phyloP scores from a whole-genome alignment of 2,329 filamentous ascomycete species.

The Xylariaceae sp. region DNA sequence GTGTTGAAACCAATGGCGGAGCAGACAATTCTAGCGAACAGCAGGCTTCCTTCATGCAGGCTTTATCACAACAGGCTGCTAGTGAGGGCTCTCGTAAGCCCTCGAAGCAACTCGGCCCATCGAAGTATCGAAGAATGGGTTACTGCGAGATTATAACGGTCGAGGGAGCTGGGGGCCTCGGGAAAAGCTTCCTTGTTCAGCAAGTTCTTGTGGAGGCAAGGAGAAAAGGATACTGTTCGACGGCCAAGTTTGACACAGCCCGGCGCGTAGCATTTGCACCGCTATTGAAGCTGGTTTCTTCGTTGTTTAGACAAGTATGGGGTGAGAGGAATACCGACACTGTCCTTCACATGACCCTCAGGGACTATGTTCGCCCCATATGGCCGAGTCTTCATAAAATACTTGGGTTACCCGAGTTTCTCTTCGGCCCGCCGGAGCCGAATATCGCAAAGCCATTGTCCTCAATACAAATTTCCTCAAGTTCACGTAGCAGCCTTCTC shows the following conservation, averaged over 20 bases:
- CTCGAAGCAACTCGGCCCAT: conserved; percentile 51
- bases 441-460: conserved; percentile 37
- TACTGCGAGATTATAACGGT: conserved; percentile 62
- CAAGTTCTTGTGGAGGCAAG: conserved; percentile 59
- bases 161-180: conserved; percentile 59
- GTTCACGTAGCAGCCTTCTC: conserved; percentile 33
- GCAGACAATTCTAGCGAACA: conserved; percentile 46
- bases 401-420: conserved; percentile 65
- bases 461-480: conserved; percentile 30
- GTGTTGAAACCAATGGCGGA: conserved; percentile 45
- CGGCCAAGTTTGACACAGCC: conserved; percentile 62
- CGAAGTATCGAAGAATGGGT: conserved; percentile 57
- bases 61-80: conserved; percentile 36
- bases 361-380: conserved; percentile 58
- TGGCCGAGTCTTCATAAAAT: conserved; percentile 62
- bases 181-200: conserved; percentile 62
- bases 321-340: conserved; percentile 63
- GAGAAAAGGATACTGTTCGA: conserved; percentile 60
- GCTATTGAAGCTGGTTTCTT: conserved; percentile 60
- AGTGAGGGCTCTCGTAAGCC: conserved; percentile 48
- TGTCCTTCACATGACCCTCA: conserved; percentile 57
- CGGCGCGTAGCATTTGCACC: conserved; percentile 59
- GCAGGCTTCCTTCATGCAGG: conserved; percentile 28
- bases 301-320: conserved; percentile 64
- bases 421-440: conserved; percentile 50